Conservation (phyloP, 2,329 filamentous ascomycete genomes). For the Aspergillus sclerotialis region DNA sequence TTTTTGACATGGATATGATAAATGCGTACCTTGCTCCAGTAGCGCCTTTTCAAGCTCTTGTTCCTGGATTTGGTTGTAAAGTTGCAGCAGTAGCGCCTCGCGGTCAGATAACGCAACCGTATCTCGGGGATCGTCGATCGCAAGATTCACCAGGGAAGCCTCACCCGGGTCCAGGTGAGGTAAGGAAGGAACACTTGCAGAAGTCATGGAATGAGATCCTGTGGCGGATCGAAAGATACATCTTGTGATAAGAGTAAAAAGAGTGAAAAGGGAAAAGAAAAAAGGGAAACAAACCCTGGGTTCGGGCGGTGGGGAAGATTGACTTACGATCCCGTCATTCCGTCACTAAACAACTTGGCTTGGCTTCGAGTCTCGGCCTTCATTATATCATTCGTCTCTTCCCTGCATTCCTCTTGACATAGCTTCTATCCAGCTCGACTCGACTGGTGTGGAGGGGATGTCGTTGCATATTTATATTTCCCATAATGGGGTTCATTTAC, state of each 20-base stretch:
- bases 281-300: too few relatives aligned
- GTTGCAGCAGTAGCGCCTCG: slow-evolving; percentile 59
- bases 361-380: slow-evolving; percentile 8
- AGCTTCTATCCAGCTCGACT: slow-evolving; percentile 15
- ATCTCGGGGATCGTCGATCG: slow-evolving; percentile 39
- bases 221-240: slow-evolving; percentile 16
- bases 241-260: slow-evolving; percentile 18
- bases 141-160: slow-evolving; percentile 32
- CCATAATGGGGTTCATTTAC: slow-evolving; percentile 82
- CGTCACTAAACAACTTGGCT: slow-evolving; percentile 8
- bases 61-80: slow-evolving; percentile 66
- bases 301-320: slow-evolving; percentile 8
- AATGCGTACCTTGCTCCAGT: slow-evolving; percentile 43
- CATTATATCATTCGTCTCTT: slow-evolving; percentile 4
- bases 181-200: slow-evolving; percentile 19
- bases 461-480: slow-evolving; percentile 85
- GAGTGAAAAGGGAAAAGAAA: neutral
- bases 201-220: slow-evolving; percentile 29
- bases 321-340: slow-evolving; percentile 4
- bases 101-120: slow-evolving; percentile 55
- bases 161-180: slow-evolving; percentile 28
- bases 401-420: slow-evolving; percentile 1
- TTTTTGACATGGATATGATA: too few relatives aligned
- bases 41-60: slow-evolving; percentile 66
- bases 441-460: slow-evolving; percentile 53